These are phyloP conservation scores for Primulina huaijiensis DNA, from an alignment of 257 asterid species.

Conservation along the genomic window DNA sequence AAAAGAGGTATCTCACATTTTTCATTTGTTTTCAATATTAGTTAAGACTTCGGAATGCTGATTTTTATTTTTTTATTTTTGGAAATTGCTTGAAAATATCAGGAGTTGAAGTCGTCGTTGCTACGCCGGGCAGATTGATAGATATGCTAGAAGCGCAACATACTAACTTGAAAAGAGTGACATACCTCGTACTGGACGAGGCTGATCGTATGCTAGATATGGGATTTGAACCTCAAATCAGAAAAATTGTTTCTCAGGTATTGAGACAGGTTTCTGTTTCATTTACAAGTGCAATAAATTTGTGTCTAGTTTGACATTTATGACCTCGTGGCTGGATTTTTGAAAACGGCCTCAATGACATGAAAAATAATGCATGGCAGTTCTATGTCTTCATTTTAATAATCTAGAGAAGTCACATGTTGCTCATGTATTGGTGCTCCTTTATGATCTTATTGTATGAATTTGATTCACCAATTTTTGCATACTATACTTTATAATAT, in stretches of 20 bases:
- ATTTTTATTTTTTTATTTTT: neutral
- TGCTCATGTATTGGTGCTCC: neutral
- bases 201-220: conserved; percentile 98
- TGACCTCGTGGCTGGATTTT: neutral
- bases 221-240: conserved; percentile 98
- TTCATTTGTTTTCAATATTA: conserved; percentile 1
- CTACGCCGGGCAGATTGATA: conserved; percentile 92
- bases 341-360: conserved; percentile 1
- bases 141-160: conserved; percentile 90
- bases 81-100: conserved; percentile 21
- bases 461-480: neutral
- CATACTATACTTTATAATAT: too few species aligned
- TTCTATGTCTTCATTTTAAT: neutral
- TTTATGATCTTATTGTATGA: too few species aligned
- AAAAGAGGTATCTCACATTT: conserved; percentile 53
- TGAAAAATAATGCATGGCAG: neutral
- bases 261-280: conserved; percentile 6
- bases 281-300: neutral
- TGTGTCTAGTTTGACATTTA: conserved; percentile 13
- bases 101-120: conserved; percentile 91
- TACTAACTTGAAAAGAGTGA: conserved; percentile 81
- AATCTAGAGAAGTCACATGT: neutral
- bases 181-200: conserved; percentile 90
- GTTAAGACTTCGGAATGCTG: conserved; percentile 10
- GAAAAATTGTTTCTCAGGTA: conserved; percentile 84